A percentile compares a stretch with the other conserved stretches of the same genome.
phyloP scores from a whole-genome alignment of 345 rosid species.

The Arabis hirsuta region DNA sequence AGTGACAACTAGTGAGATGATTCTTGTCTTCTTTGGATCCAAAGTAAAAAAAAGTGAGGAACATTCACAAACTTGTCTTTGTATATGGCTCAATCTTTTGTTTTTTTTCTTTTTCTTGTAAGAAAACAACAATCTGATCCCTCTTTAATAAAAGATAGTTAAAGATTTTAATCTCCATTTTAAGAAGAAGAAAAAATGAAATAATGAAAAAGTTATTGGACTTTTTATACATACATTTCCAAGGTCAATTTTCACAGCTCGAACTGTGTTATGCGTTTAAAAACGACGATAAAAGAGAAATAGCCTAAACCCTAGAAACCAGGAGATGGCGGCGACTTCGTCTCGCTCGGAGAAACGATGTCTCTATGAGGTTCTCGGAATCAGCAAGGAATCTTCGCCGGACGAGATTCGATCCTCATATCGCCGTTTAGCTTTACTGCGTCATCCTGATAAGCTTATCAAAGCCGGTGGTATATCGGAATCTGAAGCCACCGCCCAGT shows the following conservation, averaged over 20 bases:
- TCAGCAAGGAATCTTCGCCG: conserved; percentile 58
- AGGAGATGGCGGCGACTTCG: conserved; percentile 59
- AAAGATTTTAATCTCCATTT: background rate
- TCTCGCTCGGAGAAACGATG: conserved; percentile 75
- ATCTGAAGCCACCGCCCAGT: conserved; percentile 84
- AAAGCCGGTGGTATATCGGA: conserved; percentile 76
- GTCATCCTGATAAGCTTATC: conserved; percentile 97
- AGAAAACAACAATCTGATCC: conserved; percentile 28
- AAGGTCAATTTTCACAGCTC: background rate
- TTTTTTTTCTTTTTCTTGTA: background rate
- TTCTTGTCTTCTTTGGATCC: conserved; percentile 7
- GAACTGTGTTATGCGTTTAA: conserved; percentile 21
- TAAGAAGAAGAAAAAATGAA: background rate
- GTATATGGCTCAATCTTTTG: conserved; percentile 24
- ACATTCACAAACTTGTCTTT: conserved; percentile 32
- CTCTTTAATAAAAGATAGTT: conserved; percentile 7
- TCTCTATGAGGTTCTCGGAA: conserved; percentile 82
- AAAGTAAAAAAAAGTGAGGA: conserved; percentile 6
- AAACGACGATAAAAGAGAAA: conserved; percentile 13
- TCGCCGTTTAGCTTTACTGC: conserved; percentile 82
- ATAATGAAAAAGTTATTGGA: background rate
- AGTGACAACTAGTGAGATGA: conserved; percentile 41
- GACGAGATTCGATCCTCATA: conserved; percentile 87
- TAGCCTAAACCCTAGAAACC: conserved; percentile 22
- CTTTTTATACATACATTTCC: background rate